phyloP scores from a whole-genome alignment of 495 filamentous ascomycete genomes.

The Tricharina praecox region DNA sequence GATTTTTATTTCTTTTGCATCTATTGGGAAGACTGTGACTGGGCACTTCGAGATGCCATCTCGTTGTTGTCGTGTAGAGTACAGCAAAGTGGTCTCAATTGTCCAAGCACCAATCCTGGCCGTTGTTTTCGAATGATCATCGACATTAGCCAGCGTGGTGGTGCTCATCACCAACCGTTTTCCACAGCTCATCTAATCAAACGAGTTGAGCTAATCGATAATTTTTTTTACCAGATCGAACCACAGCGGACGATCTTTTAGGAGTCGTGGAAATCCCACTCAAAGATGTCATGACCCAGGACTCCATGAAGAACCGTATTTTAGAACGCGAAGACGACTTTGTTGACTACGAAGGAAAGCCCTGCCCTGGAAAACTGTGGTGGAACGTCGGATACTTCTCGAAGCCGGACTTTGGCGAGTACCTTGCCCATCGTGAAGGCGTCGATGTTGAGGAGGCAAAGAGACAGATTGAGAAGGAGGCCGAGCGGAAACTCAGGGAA shows the following conservation, averaged over 20 bases:
- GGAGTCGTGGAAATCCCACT: slow-evolving; percentile 41
- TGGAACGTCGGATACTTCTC: slow-evolving; percentile 55
- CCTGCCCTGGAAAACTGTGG: slow-evolving; percentile 44
- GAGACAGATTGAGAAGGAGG: slow-evolving; percentile 23
- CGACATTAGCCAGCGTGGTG: slow-evolving; percentile 2
- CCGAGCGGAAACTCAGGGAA: slow-evolving; percentile 44
- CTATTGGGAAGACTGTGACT: not conserved
- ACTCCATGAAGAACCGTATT: slow-evolving; percentile 32
- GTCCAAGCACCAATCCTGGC: not conserved
- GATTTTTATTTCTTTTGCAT: not conserved
- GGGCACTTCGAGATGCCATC: not conserved
- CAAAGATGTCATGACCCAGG: slow-evolving; percentile 2
- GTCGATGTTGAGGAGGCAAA: slow-evolving; percentile 28
- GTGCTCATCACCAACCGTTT: not conserved
- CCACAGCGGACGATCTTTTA: slow-evolving; percentile 51
- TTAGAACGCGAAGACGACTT: slow-evolving; percentile 42
- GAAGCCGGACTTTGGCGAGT: slow-evolving; percentile 38
- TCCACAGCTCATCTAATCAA: too few species aligned
- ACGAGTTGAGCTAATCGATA: too few species aligned
- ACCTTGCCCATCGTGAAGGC: slow-evolving; percentile 38
- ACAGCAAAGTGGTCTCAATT: not conserved
- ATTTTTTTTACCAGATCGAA: slow-evolving; percentile 33
- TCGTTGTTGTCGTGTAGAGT: not conserved
- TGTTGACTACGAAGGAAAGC: slow-evolving; percentile 40
- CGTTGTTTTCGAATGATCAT: slow-evolving; percentile 5